These are phyloP conservation scores for Solanum arcanum DNA, from an alignment of 257 asterid species.

Conservation along the genomic window DNA sequence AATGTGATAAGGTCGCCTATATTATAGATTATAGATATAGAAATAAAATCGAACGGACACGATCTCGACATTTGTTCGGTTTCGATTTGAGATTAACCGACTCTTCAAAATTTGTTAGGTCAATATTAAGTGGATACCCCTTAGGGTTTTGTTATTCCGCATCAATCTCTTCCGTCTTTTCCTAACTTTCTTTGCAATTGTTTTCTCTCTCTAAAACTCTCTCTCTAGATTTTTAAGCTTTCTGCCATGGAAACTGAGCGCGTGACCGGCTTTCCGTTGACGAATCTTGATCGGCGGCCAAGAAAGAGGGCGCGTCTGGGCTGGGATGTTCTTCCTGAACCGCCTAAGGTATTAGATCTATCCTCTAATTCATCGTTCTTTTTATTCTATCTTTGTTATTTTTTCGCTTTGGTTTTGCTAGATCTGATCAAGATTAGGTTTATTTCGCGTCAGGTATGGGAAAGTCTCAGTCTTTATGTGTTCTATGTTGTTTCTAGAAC, in stretches of 20 bases:
- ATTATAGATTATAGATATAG: not conserved
- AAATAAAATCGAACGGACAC: not conserved
- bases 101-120: constrained; percentile 16
- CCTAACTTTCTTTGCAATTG: not conserved
- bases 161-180: not conserved
- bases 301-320: constrained; percentile 79
- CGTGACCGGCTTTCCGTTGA: constrained; percentile 57
- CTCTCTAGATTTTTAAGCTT: constrained; percentile 6
- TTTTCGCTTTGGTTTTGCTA: constrained; percentile 16
- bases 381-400: not conserved
- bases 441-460: constrained; percentile 27
- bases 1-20: not conserved
- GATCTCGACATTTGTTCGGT: constrained; percentile 38
- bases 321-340: constrained; percentile 81
- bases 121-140: constrained; percentile 9
- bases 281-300: constrained; percentile 62
- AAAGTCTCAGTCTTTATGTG: not conserved
- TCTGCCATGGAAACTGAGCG: constrained; percentile 86
- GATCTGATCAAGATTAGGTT: constrained; percentile 33
- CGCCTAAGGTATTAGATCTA: constrained; percentile 46
- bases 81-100: constrained; percentile 9
- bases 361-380: not conserved
- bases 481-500: not conserved
- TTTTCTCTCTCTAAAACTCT: constrained; percentile 3
- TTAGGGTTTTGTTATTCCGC: not conserved